Base-by-base conservation (phyloP, 441 rosid genomes). In the Pelargonium cotyledonis region DNA sequence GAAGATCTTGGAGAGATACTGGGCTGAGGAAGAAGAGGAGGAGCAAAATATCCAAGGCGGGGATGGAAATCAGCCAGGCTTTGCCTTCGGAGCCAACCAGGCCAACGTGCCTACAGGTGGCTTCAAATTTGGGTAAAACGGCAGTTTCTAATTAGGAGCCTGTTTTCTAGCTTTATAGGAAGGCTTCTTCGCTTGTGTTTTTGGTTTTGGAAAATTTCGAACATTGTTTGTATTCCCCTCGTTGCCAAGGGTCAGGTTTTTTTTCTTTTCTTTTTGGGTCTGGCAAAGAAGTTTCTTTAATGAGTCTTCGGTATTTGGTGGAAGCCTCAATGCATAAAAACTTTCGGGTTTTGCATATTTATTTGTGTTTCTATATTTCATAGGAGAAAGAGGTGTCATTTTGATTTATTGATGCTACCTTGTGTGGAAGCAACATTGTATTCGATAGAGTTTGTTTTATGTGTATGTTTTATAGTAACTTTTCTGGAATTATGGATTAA, bases 1-100 rank as follows among this genome's bases (percentile, higher is more conserved):
- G 68, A 84, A 86, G 76, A 83, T 86, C 35, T 71, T 84, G 76
- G 88, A 86, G 80, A 83, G 78, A 73, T 85, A 77, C 57, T 86
- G 88, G 88, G 82, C 84, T 9, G 91, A 85, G 75, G 91, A 75
- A 29, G 87, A 89, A 5, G 92, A 86, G 7, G 96, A 84, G 55
- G 85, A 80, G 26, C 80, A 79, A 73, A 75, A 65, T 71, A 60
- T 79, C 57, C 85, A 70, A 53, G 76, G 80, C 26, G 84, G 47
- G 55, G 70, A 35, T 6, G 80, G 70, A 41, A 68, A 75, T 73
- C 81, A 85, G 67, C 84, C 70, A 53, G 77, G 41, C 31, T 85
- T 85, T 65, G 73, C 65, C 55, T 85, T 85, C 11, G 85, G 84
- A 15, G 78, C 47, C 47, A 80, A 73, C 76, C 85, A 83, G 73